Conservation (phyloP, 2,329 filamentous ascomycete species). For the Fonsecaea erecta region DNA sequence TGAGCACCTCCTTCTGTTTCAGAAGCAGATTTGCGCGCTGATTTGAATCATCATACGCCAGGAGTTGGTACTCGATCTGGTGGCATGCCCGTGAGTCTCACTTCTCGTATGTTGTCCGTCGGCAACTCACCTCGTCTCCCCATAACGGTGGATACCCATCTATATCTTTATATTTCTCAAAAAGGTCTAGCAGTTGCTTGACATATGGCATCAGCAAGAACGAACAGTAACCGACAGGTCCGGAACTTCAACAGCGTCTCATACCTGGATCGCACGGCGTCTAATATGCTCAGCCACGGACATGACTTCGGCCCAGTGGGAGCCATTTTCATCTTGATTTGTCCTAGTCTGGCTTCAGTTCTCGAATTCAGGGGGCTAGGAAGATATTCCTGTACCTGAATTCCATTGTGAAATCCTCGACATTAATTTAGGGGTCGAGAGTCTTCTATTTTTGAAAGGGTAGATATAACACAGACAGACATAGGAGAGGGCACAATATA, state of each 20-base stretch:
- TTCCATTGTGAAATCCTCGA: background rate
- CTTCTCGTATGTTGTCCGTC: background rate
- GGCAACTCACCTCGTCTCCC: slow-evolving; percentile 83
- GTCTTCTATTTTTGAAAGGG: background rate
- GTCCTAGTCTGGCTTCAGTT: background rate
- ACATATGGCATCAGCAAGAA: slow-evolving; percentile 33
- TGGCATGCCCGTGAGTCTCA: slow-evolving; percentile 6
- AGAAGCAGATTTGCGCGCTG: slow-evolving; percentile 81
- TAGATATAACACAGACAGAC: background rate
- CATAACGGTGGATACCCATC: slow-evolving; percentile 90
- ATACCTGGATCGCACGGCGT: background rate
- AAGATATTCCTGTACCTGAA: background rate
- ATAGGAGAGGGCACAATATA: background rate
- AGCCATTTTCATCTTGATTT: background rate
- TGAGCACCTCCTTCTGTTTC: slow-evolving; percentile 87
- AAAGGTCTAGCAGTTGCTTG: slow-evolving; percentile 92
- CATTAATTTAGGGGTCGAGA: background rate
- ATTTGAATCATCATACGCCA: slow-evolving; percentile 77
- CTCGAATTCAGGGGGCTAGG: background rate
- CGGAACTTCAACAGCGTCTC: background rate
- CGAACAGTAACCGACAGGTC: background rate
- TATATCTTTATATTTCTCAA: slow-evolving; percentile 90
- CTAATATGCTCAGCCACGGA: background rate
- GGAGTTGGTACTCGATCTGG: slow-evolving; percentile 93
- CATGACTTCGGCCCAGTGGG: slow-evolving; percentile 1